These are phyloP conservation scores for Crithidia fasciculata DNA, from an alignment of 208 protist species.

Conservation along the genomic window DNA sequence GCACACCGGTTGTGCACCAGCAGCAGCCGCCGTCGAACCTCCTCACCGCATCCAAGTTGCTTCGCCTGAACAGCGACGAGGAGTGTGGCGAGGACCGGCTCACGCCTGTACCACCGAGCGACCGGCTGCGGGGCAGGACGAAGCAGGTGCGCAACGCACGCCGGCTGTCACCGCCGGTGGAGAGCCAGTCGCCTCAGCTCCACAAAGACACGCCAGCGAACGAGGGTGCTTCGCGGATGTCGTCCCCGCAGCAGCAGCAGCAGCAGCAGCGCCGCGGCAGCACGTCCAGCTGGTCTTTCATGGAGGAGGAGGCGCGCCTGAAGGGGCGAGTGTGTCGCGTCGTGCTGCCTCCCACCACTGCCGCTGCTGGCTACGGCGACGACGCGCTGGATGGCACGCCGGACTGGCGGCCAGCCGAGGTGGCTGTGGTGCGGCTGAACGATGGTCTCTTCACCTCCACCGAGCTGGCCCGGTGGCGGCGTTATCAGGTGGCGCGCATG, in stretches of 20 bases:
- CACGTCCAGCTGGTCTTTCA: conserved; percentile 12
- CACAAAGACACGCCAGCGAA: no score
- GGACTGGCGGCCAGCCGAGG: conserved; percentile 5
- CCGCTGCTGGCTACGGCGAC: background rate
- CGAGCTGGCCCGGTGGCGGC: conserved; percentile 40
- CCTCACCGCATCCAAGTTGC: conserved; percentile 4
- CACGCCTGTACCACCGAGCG: background rate
- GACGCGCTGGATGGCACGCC: background rate
- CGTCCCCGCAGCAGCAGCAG: background rate
- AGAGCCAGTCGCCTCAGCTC: background rate
- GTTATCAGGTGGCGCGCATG: conserved; percentile 25
- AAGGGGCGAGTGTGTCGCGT: conserved; percentile 7
- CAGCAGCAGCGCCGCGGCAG: conserved; percentile 10
- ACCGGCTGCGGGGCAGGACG: background rate
- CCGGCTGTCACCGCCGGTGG: background rate
- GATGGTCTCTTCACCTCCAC: conserved; percentile 33
- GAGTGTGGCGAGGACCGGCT: background rate
- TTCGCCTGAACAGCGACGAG: background rate
- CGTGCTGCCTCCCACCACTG: background rate
- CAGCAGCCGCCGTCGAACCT: background rate
- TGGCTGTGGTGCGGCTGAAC: conserved; percentile 39
- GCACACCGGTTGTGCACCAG: background rate
- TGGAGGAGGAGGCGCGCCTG: conserved; percentile 16
- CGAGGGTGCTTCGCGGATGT: background rate
- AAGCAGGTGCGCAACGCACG: background rate